Percentiles rank a stretch among this genome's conserved stretches.
These are phyloP conservation scores for Auxenochlorella pyrenoidosa DNA, from an alignment of 139 green algal genomes.

Conservation along the genomic window DNA sequence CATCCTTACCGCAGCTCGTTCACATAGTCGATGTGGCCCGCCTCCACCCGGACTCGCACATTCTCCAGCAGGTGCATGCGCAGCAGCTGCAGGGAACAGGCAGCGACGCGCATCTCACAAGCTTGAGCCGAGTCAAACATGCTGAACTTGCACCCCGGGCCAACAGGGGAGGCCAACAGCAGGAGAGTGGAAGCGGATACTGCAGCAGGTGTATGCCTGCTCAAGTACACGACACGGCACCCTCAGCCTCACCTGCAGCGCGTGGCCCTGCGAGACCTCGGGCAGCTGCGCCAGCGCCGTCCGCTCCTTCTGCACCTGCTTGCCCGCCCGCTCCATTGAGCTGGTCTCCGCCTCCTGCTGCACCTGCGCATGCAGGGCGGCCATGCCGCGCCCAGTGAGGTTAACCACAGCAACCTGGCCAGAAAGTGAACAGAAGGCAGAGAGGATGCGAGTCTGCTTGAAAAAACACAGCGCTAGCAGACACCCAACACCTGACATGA, in stretches of 20 bases:
- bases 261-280: constrained; percentile 15
- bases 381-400: not conserved
- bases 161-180: not conserved
- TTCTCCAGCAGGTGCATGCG: constrained; percentile 79
- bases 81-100: constrained; percentile 54
- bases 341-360: not conserved
- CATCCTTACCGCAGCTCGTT: constrained; percentile 71
- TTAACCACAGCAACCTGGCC: too few relatives aligned
- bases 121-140: too few relatives aligned
- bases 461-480: too few relatives aligned
- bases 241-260: constrained; percentile 4
- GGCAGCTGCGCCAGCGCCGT: constrained; percentile 8
- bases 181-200: not conserved
- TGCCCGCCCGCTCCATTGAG: constrained; percentile 1
- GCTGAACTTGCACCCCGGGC: too few relatives aligned
- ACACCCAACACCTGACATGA: too few relatives aligned
- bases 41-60: constrained; percentile 73
- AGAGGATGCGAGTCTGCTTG: too few relatives aligned
- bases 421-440: too few relatives aligned
- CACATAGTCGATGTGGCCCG: constrained; percentile 79
- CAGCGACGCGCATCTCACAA: too few relatives aligned
- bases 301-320: constrained; percentile 4
- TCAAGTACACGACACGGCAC: not conserved
- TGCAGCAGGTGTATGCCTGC: not conserved
- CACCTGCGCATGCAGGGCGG: not conserved